Percentiles rank a stretch among this genome's conserved stretches.
Evolutionary conservation across 805 yeast species (phyloP).

Genomic region (Aciculoconidium aculeatum): DNA sequence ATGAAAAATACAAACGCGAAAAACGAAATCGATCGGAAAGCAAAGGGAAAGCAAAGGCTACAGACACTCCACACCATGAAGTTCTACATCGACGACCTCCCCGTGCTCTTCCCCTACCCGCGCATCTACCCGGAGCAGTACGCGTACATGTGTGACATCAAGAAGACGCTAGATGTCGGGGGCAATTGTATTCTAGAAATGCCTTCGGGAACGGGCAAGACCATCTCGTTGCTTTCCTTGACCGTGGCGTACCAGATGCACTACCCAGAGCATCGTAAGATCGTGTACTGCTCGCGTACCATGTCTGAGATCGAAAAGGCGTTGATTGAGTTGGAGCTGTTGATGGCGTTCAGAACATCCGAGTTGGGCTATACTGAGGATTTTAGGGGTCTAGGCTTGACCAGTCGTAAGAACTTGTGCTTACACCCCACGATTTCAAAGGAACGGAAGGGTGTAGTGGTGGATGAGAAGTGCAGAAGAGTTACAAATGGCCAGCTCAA

Average conservation of each 20-base stretch:
- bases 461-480: constrained; percentile 93
- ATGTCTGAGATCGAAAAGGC: constrained; percentile 99
- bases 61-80: constrained; percentile 33
- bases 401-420: constrained; percentile 92
- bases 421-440: constrained; percentile 81
- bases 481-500: constrained; percentile 89
- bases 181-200: constrained; percentile 95
- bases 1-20: not conserved
- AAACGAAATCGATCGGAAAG: not conserved
- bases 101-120: constrained; percentile 94
- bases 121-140: constrained; percentile 97
- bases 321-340: constrained; percentile 75
- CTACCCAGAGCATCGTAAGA: constrained; percentile 90
- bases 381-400: constrained; percentile 88
- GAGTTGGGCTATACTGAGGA: constrained; percentile 86
- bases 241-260: constrained; percentile 94
- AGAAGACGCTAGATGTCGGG: constrained; percentile 89
- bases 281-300: constrained; percentile 97
- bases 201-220: constrained; percentile 99
- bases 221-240: constrained; percentile 82
- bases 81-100: constrained; percentile 91
- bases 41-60: not conserved
- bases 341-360: constrained; percentile 80
- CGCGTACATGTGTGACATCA: constrained; percentile 95
- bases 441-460: constrained; percentile 86